Evolutionary conservation across 768 basidiomycete genomes (phyloP), one percentile per base, ranked within the genome.

Genomic region (Hirschioporus abietinus): DNA sequence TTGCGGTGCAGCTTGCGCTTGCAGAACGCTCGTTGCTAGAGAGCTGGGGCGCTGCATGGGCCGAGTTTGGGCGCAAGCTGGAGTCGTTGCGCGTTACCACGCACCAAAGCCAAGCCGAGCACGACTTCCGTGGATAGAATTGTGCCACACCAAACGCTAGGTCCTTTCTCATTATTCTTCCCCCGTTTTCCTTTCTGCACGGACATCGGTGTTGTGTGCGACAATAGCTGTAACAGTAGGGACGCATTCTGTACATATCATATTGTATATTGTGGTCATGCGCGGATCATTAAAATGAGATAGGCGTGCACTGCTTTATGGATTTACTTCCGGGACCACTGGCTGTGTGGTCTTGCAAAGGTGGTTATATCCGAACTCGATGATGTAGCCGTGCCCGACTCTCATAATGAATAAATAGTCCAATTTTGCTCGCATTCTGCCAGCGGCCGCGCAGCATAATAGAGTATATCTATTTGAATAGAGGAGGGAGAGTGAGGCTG

Each of bases 11-110:
- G 60, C 25, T 25, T 17, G 60, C 60, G 60, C 60, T 61, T 17
- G 30, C 25, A 23, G 60, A 61, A 24, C 60, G 60, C 24, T 61
- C 60, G 24, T 25, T 61, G 60, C 30, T 61, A 12, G 60, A 61
- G 60, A 61, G 60, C 30, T 61, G 60, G 25, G 60, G 12, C 15
- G 30, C 30, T 12, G 60, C 25, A 17, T 61, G 60, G 60, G 30
- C 24, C 24, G 60, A 61, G 60, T 34, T 61, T 25, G 60, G 60
- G 42, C 15, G 15, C 15, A 52, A 20, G 12, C 20, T 52, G 42
- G 42, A 12, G 42, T 12, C 42, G 42, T 10, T 52, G 30, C 42
- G 42, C 42, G 42, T 15, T n/a, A n/a, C n/a, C 12, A 20, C 12
- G 42, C 42, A n/a, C n/a, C n/a, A n/a, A n/a, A n/a, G n/a, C n/a